Conservation (phyloP, 345 rosid species). For the Eucalyptus erythrocorys region DNA sequence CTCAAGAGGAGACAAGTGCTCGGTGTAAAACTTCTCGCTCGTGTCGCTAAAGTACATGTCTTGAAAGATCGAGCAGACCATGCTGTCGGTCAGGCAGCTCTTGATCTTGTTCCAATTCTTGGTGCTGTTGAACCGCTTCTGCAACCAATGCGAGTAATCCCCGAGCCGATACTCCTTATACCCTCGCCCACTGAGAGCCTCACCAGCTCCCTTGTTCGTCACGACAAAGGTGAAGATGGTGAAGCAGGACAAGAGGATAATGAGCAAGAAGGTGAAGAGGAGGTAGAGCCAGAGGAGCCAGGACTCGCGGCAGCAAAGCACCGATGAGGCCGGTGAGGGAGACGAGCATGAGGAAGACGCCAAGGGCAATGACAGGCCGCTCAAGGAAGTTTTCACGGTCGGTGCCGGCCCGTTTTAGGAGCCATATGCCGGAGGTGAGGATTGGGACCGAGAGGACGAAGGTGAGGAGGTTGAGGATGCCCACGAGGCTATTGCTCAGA, state of each 20-base stretch:
- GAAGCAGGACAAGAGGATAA: conserved; percentile 46
- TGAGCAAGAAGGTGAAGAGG: conserved; percentile 65
- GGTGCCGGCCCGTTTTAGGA: conserved; percentile 36
- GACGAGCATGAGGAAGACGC: conserved; percentile 61
- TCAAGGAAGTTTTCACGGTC: conserved; percentile 77
- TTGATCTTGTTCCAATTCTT: conserved; percentile 13
- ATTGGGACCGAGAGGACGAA: conserved; percentile 70
- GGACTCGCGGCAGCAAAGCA: conserved; percentile 70
- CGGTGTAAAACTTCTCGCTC: not conserved
- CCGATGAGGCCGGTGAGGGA: conserved; percentile 82
- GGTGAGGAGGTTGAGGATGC: conserved; percentile 65
- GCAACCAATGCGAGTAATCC: conserved; percentile 11
- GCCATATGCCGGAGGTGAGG: conserved; percentile 63
- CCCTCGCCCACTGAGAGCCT: conserved; percentile 37
- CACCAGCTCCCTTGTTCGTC: conserved; percentile 78
- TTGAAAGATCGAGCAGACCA: conserved; percentile 2
- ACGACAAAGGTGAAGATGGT: conserved; percentile 73
- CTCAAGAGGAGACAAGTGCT: conserved; percentile 3
- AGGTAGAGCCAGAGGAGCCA: conserved; percentile 83
- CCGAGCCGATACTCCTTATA: conserved; percentile 56
- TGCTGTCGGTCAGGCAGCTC: conserved; percentile 7
- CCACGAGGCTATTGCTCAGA: conserved; percentile 60
- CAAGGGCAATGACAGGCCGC: conserved; percentile 54
- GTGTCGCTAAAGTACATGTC: not conserved
- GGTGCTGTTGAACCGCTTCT: not conserved